A percentile compares a stretch with the other conserved stretches of the same genome.
Evolutionary conservation across 2,329 filamentous ascomycete species (phyloP).

Genomic region (Pseudocercospora fuligena): DNA sequence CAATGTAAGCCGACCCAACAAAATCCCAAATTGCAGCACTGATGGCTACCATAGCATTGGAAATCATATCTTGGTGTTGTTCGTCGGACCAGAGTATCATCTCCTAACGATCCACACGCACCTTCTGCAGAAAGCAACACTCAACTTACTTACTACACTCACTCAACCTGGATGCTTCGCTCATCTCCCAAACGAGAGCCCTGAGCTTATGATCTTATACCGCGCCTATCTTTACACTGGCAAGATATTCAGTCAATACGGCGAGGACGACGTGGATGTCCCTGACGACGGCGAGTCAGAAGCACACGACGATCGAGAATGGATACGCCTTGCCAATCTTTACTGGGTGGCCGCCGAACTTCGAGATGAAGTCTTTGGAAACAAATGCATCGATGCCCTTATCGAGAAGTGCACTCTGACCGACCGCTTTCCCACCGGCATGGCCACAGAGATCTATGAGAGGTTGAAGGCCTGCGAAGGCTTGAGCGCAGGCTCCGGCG

Average conservation of each 20-base stretch:
- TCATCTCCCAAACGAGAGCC: slow-evolving; percentile 18
- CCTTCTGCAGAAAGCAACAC: slow-evolving; percentile 17
- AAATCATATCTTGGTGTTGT: slow-evolving; percentile 28
- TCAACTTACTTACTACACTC: slow-evolving; percentile 12
- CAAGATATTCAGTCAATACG: slow-evolving; percentile 21
- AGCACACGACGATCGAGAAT: slow-evolving; percentile 28
- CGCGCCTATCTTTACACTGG: slow-evolving; percentile 33
- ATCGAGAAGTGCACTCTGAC: slow-evolving; percentile 28
- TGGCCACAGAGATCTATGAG: slow-evolving; percentile 30
- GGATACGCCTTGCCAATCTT: slow-evolving; percentile 26
- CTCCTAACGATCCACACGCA: slow-evolving; percentile 26
- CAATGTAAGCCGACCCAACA: not conserved
- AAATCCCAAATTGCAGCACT: not conserved
- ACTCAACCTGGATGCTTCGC: slow-evolving; percentile 15
- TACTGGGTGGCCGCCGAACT: slow-evolving; percentile 35
- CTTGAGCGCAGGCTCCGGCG: too few species aligned
- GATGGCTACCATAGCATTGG: slow-evolving; percentile 20
- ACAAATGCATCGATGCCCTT: slow-evolving; percentile 31
- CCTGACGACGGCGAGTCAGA: slow-evolving; percentile 15
- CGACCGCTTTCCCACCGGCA: slow-evolving; percentile 26
- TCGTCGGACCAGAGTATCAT: slow-evolving; percentile 21
- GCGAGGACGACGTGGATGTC: slow-evolving; percentile 20
- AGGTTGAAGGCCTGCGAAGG: not conserved
- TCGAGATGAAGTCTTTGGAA: slow-evolving; percentile 34
- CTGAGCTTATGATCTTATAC: slow-evolving; percentile 30